Evolutionary conservation across 2,329 filamentous ascomycete genomes (phyloP).

Genomic region (Curvularia lunata): DNA sequence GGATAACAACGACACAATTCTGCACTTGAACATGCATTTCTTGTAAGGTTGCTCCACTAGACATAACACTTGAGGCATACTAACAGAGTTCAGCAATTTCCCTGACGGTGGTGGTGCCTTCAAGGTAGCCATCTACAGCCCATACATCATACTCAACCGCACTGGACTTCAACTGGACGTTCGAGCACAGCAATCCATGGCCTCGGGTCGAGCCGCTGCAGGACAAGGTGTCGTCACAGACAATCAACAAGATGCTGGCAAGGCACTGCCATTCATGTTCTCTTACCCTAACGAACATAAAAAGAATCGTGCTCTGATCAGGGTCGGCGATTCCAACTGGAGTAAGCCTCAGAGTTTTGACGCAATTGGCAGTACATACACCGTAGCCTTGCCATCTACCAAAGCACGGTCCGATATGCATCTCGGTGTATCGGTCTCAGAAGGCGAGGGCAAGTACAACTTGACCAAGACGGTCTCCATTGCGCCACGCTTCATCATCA

Average conservation of each 20-base stretch:
- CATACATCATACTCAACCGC: conserved; percentile 94
- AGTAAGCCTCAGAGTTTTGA: conserved; percentile 98
- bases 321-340: conserved; percentile 89
- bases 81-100: conserved; percentile 61
- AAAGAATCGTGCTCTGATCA: conserved; percentile 86
- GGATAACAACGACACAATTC: conserved; percentile 78
- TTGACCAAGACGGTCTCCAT: conserved; percentile 94
- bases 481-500: conserved; percentile 88
- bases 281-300: conserved; percentile 88
- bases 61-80: not conserved
- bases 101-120: conserved; percentile 95
- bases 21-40: conserved; percentile 89
- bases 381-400: conserved; percentile 80
- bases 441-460: conserved; percentile 97
- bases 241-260: conserved; percentile 65
- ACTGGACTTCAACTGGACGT: conserved; percentile 89
- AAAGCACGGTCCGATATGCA: conserved; percentile 82
- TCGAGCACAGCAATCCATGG: conserved; percentile 86
- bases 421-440: conserved; percentile 83
- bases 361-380: conserved; percentile 90
- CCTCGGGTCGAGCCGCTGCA: conserved; percentile 80
- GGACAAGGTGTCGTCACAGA: conserved; percentile 72
- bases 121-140: conserved; percentile 92
- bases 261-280: conserved; percentile 92
- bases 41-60: conserved; percentile 58